Evolutionary conservation across 306 rosid genomes (phyloP).

Genomic region (Leucaena leucocephala): DNA sequence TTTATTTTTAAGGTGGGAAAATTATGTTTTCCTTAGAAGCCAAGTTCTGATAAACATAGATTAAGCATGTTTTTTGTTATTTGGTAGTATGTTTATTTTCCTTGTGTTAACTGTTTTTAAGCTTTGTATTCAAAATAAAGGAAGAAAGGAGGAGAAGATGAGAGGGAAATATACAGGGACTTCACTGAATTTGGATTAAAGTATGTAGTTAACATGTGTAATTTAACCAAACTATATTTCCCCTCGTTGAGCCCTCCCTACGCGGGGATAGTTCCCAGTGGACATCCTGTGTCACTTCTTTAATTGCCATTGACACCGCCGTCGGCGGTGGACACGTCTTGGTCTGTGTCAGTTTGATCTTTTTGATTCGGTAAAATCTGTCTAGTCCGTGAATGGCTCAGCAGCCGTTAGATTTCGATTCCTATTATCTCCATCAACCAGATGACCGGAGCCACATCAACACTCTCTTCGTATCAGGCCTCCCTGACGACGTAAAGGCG

Average conservation of each 20-base stretch:
- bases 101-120: too few species aligned
- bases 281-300: neutral
- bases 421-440: conserved; percentile 67
- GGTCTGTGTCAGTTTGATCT: conserved; percentile 2
- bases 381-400: conserved; percentile 54
- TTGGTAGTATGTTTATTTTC: too few species aligned
- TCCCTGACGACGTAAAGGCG: conserved; percentile 93
- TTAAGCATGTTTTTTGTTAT: too few species aligned
- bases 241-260: neutral
- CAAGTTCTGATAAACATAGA: too few species aligned
- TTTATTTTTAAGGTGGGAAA: too few species aligned
- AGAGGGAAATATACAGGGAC: neutral
- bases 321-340: neutral
- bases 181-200: neutral
- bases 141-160: neutral
- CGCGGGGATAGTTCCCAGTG: neutral
- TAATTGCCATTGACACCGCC: neutral
- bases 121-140: too few species aligned
- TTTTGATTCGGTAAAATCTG: neutral
- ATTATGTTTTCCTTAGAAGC: too few species aligned
- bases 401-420: conserved; percentile 56
- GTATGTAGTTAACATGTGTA: neutral
- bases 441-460: conserved; percentile 71
- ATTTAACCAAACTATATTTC: neutral
- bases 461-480: conserved; percentile 94